A percentile compares a stretch with the other conserved stretches of the same genome.
Evolutionary conservation across 2,329 filamentous ascomycete species (phyloP).

Genomic region (Botrytis hyacinthi): DNA sequence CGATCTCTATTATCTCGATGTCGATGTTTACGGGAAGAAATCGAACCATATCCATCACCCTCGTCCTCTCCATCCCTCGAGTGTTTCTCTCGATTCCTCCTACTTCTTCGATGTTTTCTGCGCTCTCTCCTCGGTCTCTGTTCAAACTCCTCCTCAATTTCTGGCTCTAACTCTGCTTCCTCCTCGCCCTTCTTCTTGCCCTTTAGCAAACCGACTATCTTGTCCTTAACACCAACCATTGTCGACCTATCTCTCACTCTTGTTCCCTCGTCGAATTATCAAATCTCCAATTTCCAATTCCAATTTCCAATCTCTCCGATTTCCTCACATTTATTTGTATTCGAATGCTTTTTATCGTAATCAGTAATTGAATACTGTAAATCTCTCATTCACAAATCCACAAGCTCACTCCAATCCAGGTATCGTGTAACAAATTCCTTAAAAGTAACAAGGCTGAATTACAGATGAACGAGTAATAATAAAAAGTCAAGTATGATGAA

Average conservation of each 20-base stretch:
- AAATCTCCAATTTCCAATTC: neutral
- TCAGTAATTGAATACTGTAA: neutral
- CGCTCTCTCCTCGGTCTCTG: conserved; percentile 13
- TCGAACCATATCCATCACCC: neutral
- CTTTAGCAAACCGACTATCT: neutral
- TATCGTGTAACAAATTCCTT: neutral
- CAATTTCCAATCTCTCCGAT: neutral
- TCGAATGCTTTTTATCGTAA: neutral
- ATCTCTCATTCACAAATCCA: neutral
- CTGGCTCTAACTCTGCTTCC: neutral
- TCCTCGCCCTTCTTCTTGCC: conserved; percentile 13
- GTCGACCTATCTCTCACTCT: neutral
- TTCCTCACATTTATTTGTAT: neutral
- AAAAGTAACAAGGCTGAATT: conserved; percentile 8
- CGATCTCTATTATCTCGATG: neutral
- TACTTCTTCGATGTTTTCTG: conserved; percentile 14
- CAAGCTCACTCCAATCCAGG: neutral
- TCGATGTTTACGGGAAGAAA: neutral
- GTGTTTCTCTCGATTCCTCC: conserved; percentile 5
- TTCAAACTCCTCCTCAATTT: neutral
- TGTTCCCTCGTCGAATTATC: neutral
- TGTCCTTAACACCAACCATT: conserved; percentile 14
- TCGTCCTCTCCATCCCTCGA: neutral
- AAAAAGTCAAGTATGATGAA: neutral
- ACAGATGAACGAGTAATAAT: conserved; percentile 8